Conservation (phyloP, 805 yeast species). For the Wickerhamomyces queroliae region DNA sequence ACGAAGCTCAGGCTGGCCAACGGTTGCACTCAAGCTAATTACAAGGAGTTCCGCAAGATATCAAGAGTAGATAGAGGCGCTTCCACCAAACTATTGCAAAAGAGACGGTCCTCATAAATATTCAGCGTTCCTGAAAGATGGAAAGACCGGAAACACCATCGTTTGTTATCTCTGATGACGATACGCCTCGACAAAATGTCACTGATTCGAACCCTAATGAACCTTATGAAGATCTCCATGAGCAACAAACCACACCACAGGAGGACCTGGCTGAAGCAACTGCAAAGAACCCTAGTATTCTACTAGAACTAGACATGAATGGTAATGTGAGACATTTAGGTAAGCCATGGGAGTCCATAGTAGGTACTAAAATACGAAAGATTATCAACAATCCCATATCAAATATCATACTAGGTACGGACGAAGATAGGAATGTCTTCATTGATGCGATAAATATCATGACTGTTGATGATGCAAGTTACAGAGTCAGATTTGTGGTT, state of each 20-base stretch:
- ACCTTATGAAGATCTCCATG: not conserved
- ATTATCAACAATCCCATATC: conserved; percentile 54
- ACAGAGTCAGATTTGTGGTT: conserved; percentile 68
- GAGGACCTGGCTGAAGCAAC: conserved; percentile 58
- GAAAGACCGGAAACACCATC: conserved; percentile 3
- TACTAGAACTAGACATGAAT: conserved; percentile 76
- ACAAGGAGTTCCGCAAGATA: no score
- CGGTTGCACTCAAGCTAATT: no score
- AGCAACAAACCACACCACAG: conserved; percentile 12
- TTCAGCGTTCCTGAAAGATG: conserved; percentile 1
- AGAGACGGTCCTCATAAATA: no score
- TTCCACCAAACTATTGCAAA: not conserved
- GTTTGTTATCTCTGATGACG: conserved; percentile 3
- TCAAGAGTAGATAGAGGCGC: no score
- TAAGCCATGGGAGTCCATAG: conserved; percentile 71
- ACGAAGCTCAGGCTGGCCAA: no score
- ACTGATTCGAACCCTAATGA: not conserved
- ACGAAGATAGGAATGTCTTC: conserved; percentile 62
- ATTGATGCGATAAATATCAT: conserved; percentile 63
- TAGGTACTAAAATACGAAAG: conserved; percentile 58
- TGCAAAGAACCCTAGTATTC: conserved; percentile 67
- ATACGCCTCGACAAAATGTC: not conserved
- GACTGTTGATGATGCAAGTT: conserved; percentile 69
- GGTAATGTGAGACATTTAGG: conserved; percentile 74
- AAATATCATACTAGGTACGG: conserved; percentile 57